Conservation (phyloP, 148 eudicot species). For the Dianthus caryophyllus region DNA sequence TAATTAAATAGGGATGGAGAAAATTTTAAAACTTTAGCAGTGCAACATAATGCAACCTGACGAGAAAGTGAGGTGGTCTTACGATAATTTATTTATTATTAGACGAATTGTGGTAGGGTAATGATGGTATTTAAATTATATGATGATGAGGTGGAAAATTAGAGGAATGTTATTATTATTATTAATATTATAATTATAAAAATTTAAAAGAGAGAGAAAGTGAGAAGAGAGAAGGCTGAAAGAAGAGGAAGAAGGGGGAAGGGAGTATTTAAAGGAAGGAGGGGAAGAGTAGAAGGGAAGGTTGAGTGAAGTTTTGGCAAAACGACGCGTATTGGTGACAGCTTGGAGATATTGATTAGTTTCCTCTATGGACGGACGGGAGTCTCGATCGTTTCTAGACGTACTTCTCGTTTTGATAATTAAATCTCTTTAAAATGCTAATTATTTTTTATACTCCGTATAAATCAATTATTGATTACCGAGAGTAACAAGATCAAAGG, state of each 20-base stretch:
- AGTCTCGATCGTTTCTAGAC: neutral
- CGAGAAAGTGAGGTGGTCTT: too few relatives aligned
- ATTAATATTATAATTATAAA: neutral
- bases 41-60: too few relatives aligned
- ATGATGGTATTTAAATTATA: too few relatives aligned
- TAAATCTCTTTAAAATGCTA: too few relatives aligned
- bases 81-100: too few relatives aligned
- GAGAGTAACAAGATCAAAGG: too few relatives aligned
- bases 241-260: neutral
- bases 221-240: neutral
- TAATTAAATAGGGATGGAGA: neutral
- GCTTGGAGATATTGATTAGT: neutral
- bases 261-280: slow-evolving; percentile 17
- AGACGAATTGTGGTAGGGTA: too few relatives aligned
- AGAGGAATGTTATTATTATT: neutral
- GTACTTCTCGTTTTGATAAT: neutral
- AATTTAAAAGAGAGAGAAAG: too few relatives aligned
- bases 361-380: slow-evolving; percentile 2
- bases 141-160: neutral
- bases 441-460: too few relatives aligned
- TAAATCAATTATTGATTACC: too few relatives aligned
- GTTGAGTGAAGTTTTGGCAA: neutral
- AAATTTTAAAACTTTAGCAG: too few relatives aligned
- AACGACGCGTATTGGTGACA: slow-evolving; percentile 18
- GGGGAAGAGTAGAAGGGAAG: neutral